A percentile compares a stretch with the other conserved stretches of the same genome.
These are phyloP conservation scores for Fraxinus platypoda DNA, from an alignment of 305 asterid genomes.

Conservation along the genomic window DNA sequence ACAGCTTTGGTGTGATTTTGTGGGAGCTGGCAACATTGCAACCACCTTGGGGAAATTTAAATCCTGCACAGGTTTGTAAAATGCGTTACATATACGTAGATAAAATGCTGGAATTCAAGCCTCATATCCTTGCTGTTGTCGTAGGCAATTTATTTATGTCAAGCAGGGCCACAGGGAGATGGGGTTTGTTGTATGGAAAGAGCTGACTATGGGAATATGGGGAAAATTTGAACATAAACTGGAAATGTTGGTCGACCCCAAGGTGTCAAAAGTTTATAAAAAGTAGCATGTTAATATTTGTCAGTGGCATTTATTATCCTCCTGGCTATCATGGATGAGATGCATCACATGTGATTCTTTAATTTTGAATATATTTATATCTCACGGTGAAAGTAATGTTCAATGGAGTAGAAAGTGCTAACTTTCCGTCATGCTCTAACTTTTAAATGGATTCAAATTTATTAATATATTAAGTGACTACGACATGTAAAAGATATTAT, in stretches of 20 bases:
- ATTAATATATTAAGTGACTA: not conserved
- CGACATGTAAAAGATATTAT: not conserved
- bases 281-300: not conserved
- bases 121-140: not conserved
- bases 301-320: not conserved
- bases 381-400: not conserved
- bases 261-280: not conserved
- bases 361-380: not conserved
- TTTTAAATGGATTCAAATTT: not conserved
- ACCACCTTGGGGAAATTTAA: constrained; percentile 54
- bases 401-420: not conserved
- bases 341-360: not conserved
- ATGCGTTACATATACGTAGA: not conserved
- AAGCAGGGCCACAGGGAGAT: not conserved
- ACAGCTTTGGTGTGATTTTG: constrained; percentile 57
- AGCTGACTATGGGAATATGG: not conserved
- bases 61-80: constrained; percentile 53
- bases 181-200: not conserved
- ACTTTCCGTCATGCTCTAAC: not conserved
- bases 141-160: constrained; percentile 2
- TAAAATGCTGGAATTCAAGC: not conserved
- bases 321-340: not conserved
- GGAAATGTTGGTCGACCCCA: not conserved
- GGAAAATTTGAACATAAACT: not conserved
- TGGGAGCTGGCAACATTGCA: constrained; percentile 61